phyloP scores from a whole-genome alignment of 352 stramenopile genomes.

The Globisporangium irregulare region DNA sequence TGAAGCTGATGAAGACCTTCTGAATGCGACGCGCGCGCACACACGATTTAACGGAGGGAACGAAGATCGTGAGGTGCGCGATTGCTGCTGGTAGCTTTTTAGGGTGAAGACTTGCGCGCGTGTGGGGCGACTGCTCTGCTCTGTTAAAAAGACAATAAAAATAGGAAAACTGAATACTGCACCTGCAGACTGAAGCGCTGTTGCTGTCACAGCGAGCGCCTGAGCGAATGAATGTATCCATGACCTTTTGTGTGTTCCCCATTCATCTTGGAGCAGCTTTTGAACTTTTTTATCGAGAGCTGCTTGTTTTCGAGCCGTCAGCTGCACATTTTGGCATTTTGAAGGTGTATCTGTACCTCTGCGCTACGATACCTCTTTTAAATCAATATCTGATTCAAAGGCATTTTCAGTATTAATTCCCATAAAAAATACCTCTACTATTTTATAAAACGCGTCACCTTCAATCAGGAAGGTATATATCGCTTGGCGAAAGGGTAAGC shows the following conservation, averaged over 20 bases:
- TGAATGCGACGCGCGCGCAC: background rate
- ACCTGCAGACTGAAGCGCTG: background rate
- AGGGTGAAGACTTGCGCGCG: background rate
- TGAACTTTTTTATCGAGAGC: background rate
- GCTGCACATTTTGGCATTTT: background rate
- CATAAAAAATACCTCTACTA: background rate
- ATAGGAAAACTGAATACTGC: background rate
- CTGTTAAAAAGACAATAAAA: background rate
- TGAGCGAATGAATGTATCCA: background rate
- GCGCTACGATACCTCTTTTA: background rate
- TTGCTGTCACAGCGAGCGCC: background rate
- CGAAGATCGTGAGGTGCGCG: background rate
- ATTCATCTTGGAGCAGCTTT: background rate
- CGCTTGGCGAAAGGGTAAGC: background rate
- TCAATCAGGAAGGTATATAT: background rate
- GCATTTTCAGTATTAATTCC: background rate
- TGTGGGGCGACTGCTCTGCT: constrained; percentile 5
- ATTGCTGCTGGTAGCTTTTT: background rate
- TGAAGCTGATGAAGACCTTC: background rate
- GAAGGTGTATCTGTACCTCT: background rate
- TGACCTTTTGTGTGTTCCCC: background rate
- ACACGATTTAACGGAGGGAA: background rate
- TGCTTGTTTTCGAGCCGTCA: background rate
- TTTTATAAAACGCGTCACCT: background rate
- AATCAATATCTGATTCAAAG: background rate